phyloP scores from a whole-genome alignment of 768 basidiomycete species.

The Pleurotus giganteus region DNA sequence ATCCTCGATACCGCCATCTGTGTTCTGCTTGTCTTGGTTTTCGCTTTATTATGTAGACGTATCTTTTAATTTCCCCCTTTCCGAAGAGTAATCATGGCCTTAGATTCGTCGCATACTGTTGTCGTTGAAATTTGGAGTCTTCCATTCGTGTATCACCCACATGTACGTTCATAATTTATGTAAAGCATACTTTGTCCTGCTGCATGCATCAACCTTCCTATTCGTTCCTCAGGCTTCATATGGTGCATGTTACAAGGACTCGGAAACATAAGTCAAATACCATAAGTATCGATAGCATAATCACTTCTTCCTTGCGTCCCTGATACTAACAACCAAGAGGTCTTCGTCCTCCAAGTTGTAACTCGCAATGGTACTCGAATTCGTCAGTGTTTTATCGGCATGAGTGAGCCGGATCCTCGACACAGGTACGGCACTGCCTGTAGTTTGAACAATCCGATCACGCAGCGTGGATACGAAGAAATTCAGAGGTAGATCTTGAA shows the following conservation, averaged over 20 bases:
- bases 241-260: background rate
- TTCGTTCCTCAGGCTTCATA: too few species aligned
- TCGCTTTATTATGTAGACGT: slow-evolving; percentile 66
- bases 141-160: background rate
- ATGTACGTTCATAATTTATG: too few species aligned
- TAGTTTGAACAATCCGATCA: slow-evolving; percentile 79
- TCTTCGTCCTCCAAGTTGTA: slow-evolving; percentile 95
- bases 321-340: slow-evolving; percentile 69
- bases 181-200: too few species aligned
- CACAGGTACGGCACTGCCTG: slow-evolving; percentile 77
- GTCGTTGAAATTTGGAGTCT: slow-evolving; percentile 5
- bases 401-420: slow-evolving; percentile 80
- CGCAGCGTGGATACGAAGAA: slow-evolving; percentile 85
- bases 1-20: slow-evolving; percentile 75
- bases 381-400: slow-evolving; percentile 82
- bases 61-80: slow-evolving; percentile 31
- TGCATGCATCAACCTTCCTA: too few species aligned
- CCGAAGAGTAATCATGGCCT: background rate
- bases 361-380: slow-evolving; percentile 77
- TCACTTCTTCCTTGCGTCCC: slow-evolving; percentile 74
- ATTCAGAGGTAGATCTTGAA: slow-evolving; percentile 82
- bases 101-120: slow-evolving; percentile 13
- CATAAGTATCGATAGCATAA: slow-evolving; percentile 1
- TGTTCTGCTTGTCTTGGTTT: slow-evolving; percentile 64
- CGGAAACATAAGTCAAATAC: background rate